Evolutionary conservation across 192 early-diverging fungal species (phyloP).

Genomic region (Coemansia sp.): DNA sequence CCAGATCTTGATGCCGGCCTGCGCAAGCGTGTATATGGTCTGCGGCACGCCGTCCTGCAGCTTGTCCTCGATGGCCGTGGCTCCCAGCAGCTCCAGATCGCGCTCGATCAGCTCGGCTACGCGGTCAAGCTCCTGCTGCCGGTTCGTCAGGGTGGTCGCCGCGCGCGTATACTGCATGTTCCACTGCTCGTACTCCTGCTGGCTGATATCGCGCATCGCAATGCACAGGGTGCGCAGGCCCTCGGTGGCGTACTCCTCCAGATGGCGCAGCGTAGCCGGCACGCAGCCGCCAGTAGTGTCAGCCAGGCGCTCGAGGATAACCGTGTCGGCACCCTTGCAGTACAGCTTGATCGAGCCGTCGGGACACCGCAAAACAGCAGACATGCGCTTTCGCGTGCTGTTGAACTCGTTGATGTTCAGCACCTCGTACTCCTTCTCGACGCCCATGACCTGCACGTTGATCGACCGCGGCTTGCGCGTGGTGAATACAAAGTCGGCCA

Average conservation of each 20-base stretch:
- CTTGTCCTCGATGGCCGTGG: constrained; percentile 98
- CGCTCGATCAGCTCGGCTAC: constrained; percentile 96
- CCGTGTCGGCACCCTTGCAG: constrained; percentile 98
- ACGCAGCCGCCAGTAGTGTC: constrained; percentile 65
- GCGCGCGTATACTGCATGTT: constrained; percentile 78
- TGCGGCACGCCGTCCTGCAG: constrained; percentile 98
- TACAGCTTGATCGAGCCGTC: constrained; percentile 84
- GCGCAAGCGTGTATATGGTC: constrained; percentile 91
- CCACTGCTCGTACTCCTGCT: constrained; percentile 86
- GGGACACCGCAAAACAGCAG: constrained; percentile 80
- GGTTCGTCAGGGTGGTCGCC: constrained; percentile 86
- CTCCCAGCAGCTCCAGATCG: constrained; percentile 86
- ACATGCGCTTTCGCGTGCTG: constrained; percentile 98
- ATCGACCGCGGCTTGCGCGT: constrained; percentile 54
- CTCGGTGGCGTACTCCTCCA: constrained; percentile 95
- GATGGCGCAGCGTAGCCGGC: constrained; percentile 62
- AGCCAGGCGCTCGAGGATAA: constrained; percentile 86
- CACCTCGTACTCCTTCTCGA: constrained; percentile 79
- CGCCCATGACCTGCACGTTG: constrained; percentile 29
- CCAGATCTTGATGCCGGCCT: constrained; percentile 96
- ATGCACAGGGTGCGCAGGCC: constrained; percentile 95
- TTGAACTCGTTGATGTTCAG: constrained; percentile 98
- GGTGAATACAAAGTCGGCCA: constrained; percentile 65
- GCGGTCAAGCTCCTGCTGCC: constrained; percentile 81
- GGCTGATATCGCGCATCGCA: constrained; percentile 88